phyloP scores from a whole-genome alignment of 1,139 yeast genomes.

The Hyphopichia khmerensis region DNA sequence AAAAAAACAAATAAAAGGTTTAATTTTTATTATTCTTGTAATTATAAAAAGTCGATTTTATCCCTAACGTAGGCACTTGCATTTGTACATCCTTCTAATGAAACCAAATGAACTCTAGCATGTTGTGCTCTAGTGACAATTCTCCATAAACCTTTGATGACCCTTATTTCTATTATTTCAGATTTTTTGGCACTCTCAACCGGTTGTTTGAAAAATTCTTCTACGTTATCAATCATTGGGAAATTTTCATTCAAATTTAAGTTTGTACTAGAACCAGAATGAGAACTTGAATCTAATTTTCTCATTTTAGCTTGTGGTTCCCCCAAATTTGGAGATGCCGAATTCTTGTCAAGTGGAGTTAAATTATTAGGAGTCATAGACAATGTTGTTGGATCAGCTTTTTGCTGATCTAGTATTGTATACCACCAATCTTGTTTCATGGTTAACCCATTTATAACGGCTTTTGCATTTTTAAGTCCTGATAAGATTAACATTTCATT shows the following conservation, averaged over 20 bases:
- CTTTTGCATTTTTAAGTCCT: constrained; percentile 26
- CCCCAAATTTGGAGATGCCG: background rate
- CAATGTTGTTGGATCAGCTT: no score
- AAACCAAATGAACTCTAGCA: constrained; percentile 28
- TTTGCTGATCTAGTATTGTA: background rate
- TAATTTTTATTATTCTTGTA: background rate
- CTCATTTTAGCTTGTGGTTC: constrained; percentile 12
- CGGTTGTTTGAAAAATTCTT: background rate
- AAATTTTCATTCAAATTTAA: no score
- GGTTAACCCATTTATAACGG: constrained; percentile 35
- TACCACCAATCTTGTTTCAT: constrained; percentile 34
- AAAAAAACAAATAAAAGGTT: background rate
- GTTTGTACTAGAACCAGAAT: no score
- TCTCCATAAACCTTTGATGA: constrained; percentile 37
- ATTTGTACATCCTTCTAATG: constrained; percentile 32
- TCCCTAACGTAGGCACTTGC: constrained; percentile 16
- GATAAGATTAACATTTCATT: constrained; percentile 22
- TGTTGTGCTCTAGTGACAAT: constrained; percentile 23
- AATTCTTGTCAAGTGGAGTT: background rate
- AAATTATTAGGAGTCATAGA: no score
- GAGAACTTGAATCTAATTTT: constrained; percentile 8
- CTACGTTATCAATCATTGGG: background rate
- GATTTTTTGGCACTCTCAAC: background rate
- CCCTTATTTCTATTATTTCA: constrained; percentile 34
- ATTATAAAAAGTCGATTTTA: constrained; percentile 20